These are phyloP conservation scores for Rosa lucieae DNA, from an alignment of 306 rosid species.

Conservation along the genomic window DNA sequence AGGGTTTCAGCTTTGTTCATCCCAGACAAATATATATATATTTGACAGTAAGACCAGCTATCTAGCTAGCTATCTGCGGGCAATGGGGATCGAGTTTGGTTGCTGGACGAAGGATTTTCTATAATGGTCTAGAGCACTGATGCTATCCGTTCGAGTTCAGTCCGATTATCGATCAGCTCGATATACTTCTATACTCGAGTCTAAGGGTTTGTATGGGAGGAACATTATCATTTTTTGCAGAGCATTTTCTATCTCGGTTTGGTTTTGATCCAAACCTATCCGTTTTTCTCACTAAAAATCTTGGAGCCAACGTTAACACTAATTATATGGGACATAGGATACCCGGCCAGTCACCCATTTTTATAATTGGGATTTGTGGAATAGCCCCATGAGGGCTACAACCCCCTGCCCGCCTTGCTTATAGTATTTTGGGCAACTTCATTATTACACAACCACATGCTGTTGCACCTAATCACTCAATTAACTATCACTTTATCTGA, in stretches of 20 bases:
- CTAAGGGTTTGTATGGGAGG: neutral
- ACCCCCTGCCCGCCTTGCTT: neutral
- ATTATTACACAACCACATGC: conserved; percentile 26
- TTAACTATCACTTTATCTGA: neutral
- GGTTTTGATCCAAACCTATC: neutral
- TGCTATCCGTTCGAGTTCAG: neutral
- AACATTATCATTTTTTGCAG: neutral
- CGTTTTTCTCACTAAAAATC: neutral
- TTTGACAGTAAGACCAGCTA: neutral
- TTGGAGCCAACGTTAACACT: neutral
- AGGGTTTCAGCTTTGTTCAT: conserved; percentile 12
- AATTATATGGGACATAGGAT: conserved; percentile 16
- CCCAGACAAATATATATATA: neutral
- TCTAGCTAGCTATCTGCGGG: neutral
- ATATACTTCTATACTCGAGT: too few relatives aligned
- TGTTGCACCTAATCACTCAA: conserved; percentile 1
- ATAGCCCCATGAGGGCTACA: conserved; percentile 12
- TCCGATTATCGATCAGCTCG: neutral
- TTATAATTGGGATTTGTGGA: neutral
- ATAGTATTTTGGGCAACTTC: neutral
- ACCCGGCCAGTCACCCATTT: neutral
- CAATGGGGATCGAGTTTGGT: too few relatives aligned
- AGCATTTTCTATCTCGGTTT: neutral
- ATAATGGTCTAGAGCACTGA: neutral
- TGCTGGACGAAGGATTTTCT: neutral